These are phyloP conservation scores for Metschnikowia santaceciliae DNA, from an alignment of 805 yeast genomes.

Conservation along the genomic window DNA sequence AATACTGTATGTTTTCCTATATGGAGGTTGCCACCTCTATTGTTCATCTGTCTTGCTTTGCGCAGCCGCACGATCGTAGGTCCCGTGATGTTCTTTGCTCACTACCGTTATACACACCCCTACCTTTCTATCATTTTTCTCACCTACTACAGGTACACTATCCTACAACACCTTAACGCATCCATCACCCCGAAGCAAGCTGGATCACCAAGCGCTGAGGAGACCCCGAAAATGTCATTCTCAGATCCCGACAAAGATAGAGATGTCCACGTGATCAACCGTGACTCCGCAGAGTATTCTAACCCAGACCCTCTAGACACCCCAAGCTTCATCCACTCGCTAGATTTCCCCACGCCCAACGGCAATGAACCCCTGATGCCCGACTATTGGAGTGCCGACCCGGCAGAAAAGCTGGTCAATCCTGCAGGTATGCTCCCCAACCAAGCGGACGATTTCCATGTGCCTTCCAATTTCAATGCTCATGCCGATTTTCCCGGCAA, in stretches of 20 bases:
- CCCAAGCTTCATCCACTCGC: slow-evolving; percentile 16
- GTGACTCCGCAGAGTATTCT: slow-evolving; percentile 10
- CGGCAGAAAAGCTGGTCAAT: not conserved
- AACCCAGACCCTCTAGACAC: slow-evolving; percentile 14
- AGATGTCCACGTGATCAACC: slow-evolving; percentile 16
- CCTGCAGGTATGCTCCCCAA: not conserved
- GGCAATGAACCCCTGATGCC: slow-evolving; percentile 2
- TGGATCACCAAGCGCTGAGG: not conserved
- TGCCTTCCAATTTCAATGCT: not conserved
- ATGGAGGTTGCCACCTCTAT: not conserved
- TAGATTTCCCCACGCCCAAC: slow-evolving; percentile 15
- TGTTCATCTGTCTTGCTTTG: not conserved
- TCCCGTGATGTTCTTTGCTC: slow-evolving; percentile 1
- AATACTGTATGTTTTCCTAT: not conserved
- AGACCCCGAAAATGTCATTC: slow-evolving; percentile 8
- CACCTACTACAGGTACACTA: not conserved
- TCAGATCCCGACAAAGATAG: slow-evolving; percentile 11
- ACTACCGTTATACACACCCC: slow-evolving; percentile 4
- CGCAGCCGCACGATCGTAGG: not conserved
- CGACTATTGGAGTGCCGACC: slow-evolving; percentile 6
- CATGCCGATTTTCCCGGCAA: slow-evolving; percentile 7
- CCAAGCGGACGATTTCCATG: not conserved
- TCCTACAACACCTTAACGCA: not conserved
- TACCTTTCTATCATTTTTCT: slow-evolving; percentile 2
- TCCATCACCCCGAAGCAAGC: not conserved